phyloP scores from a whole-genome alignment of 75 land plant genomes.

The Ceratopteris richardii region DNA sequence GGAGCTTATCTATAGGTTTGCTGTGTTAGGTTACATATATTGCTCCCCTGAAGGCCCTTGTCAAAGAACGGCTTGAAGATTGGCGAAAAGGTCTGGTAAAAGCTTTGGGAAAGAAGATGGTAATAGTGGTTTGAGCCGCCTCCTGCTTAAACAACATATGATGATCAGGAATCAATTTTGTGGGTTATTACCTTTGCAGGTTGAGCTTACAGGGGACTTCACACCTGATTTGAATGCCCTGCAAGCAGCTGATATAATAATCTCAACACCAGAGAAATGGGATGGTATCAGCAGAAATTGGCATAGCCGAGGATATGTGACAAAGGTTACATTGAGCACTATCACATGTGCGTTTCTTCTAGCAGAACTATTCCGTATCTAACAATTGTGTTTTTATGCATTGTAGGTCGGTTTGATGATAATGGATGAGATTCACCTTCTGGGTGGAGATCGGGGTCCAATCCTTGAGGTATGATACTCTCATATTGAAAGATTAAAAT shows the following conservation, averaged over 20 bases:
- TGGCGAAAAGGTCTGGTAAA: slow-evolving; percentile 76
- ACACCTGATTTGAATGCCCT: slow-evolving; percentile 93
- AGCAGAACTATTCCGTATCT: background rate
- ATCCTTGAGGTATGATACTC: slow-evolving; percentile 77
- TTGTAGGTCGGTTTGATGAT: slow-evolving; percentile 88
- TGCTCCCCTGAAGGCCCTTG: slow-evolving; percentile 96
- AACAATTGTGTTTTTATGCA: background rate
- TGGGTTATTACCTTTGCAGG: slow-evolving; percentile 28
- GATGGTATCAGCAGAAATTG: slow-evolving; percentile 98
- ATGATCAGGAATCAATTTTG: background rate
- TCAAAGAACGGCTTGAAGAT: slow-evolving; percentile 90
- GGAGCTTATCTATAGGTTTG: too few relatives aligned
- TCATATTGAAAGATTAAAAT: background rate
- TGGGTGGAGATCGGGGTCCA: slow-evolving; percentile 99
- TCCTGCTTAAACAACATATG: background rate
- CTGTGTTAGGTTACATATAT: slow-evolving; percentile 97
- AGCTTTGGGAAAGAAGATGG: slow-evolving; percentile 78
- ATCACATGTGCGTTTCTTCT: background rate
- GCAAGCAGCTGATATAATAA: slow-evolving; percentile 87
- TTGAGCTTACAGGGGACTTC: slow-evolving; percentile 97
- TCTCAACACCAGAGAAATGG: slow-evolving; percentile 99
- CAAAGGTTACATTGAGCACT: slow-evolving; percentile 47
- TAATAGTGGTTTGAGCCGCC: slow-evolving; percentile 9
- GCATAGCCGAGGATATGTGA: slow-evolving; percentile 91
- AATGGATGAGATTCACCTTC: slow-evolving; percentile 96